Evolutionary conservation across 495 filamentous ascomycete genomes (phyloP).

Genomic region (Xylaria acuta): DNA sequence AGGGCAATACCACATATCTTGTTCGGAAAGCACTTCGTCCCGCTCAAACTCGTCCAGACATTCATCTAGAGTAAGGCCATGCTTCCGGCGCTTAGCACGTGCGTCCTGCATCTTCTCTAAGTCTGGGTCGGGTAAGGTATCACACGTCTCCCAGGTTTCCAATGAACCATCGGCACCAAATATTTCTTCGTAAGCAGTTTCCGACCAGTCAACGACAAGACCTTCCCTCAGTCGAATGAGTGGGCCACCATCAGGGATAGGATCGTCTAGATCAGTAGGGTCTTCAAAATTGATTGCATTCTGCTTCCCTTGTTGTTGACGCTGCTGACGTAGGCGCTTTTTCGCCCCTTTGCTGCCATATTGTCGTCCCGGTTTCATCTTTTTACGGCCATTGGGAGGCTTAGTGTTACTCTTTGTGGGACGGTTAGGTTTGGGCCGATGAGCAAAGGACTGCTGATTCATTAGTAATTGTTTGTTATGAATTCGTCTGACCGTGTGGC

Average conservation of each 20-base stretch:
- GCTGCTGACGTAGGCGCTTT: conserved; percentile 38
- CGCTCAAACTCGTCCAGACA: conserved; percentile 94
- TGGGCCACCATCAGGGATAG: conserved; percentile 57
- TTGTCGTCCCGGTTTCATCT: conserved; percentile 42
- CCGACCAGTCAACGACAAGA: conserved; percentile 83
- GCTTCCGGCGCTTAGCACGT: conserved; percentile 67
- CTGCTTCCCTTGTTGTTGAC: conserved; percentile 33
- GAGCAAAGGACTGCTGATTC: conserved; percentile 23
- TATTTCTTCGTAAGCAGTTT: conserved; percentile 67
- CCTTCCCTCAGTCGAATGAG: conserved; percentile 79
- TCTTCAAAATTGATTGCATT: conserved; percentile 31
- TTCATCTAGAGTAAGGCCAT: conserved; percentile 83
- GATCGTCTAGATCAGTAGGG: conserved; percentile 25
- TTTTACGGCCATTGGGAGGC: conserved; percentile 43
- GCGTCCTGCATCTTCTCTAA: conserved; percentile 64
- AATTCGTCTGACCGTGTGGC: background rate
- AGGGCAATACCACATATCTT: conserved; percentile 96
- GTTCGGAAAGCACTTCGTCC: conserved; percentile 88
- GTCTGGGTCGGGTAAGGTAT: conserved; percentile 68
- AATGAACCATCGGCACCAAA: conserved; percentile 64
- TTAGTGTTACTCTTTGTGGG: conserved; percentile 32
- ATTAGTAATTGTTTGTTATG: conserved; percentile 22
- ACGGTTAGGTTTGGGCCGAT: conserved; percentile 32
- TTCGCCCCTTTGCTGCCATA: conserved; percentile 48
- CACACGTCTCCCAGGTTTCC: conserved; percentile 58